Conservation (phyloP, 441 rosid species). For the Biscutella laevigata region DNA sequence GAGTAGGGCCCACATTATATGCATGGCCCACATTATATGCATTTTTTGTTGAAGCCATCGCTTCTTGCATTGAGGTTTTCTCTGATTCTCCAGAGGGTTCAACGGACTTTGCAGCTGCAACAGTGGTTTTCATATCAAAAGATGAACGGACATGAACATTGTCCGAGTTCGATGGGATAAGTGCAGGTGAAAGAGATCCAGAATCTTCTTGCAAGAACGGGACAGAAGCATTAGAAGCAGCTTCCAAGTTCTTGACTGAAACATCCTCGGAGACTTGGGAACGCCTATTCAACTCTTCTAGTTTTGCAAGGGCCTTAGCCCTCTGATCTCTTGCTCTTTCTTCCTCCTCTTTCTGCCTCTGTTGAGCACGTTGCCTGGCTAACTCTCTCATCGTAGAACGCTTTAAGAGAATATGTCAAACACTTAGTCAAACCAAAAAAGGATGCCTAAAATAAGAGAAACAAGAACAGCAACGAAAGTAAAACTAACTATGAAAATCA, state of each 20-base stretch:
- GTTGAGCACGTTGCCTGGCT: constrained; percentile 62
- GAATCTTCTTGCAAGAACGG: constrained; percentile 34
- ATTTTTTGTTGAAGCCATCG: constrained; percentile 26
- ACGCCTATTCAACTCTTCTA: constrained; percentile 78
- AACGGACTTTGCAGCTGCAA: constrained; percentile 30
- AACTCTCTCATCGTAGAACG: constrained; percentile 64
- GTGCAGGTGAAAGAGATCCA: constrained; percentile 23
- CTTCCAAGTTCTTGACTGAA: constrained; percentile 34
- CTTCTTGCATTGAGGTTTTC: constrained; percentile 21
- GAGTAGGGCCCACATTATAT: too few relatives aligned
- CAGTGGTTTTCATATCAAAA: constrained; percentile 21
- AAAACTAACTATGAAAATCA: not conserved
- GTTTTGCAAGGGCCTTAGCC: constrained; percentile 76
- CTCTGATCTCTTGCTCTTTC: constrained; percentile 73
- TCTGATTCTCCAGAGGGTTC: constrained; percentile 29
- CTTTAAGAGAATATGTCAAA: constrained; percentile 35
- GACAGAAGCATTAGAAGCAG: constrained; percentile 21
- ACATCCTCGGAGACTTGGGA: constrained; percentile 38
- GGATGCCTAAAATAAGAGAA: constrained; percentile 11
- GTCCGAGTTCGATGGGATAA: constrained; percentile 14
- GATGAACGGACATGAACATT: constrained; percentile 18
- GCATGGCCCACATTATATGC: constrained; percentile 28
- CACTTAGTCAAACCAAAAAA: constrained; percentile 18
- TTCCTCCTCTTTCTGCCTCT: constrained; percentile 73
- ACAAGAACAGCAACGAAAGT: not conserved